phyloP scores from a whole-genome alignment of 768 basidiomycete genomes.

The Pulveroboletus sp. region DNA sequence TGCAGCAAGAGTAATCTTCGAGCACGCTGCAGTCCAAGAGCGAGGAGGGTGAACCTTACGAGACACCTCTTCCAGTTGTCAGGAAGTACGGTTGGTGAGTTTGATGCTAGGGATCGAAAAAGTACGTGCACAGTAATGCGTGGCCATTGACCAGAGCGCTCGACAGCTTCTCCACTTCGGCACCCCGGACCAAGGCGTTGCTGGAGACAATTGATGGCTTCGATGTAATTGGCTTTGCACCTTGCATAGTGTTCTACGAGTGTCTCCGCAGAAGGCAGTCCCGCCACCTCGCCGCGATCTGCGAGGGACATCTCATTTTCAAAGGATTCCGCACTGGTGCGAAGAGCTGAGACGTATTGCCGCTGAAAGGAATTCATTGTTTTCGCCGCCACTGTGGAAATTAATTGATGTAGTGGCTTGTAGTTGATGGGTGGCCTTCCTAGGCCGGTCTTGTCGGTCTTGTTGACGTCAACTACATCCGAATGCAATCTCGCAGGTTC shows the following conservation, averaged over 20 bases:
- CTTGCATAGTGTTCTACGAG: neutral
- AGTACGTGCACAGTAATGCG: conserved; percentile 29
- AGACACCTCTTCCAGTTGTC: conserved; percentile 30
- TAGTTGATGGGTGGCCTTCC: neutral
- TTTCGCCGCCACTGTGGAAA: neutral
- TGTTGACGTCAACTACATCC: neutral
- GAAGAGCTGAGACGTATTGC: conserved; percentile 5
- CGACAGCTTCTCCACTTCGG: conserved; percentile 10
- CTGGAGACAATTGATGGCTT: neutral
- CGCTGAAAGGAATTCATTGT: conserved; percentile 2
- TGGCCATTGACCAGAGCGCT: conserved; percentile 33
- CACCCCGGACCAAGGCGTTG: conserved; percentile 10
- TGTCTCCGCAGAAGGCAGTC: neutral
- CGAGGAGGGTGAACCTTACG: conserved; percentile 23
- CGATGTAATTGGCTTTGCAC: neutral
- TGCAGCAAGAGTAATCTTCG: conserved; percentile 30
- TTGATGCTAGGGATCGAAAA: conserved; percentile 27
- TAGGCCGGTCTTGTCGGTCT: neutral
- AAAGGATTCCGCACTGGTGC: conserved; percentile 4
- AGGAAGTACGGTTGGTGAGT: conserved; percentile 9
- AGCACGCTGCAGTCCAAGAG: conserved; percentile 35
- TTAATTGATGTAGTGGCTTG: neutral
- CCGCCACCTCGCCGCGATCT: neutral
- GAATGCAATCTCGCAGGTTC: neutral
- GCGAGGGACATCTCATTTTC: conserved; percentile 1